Evolutionary conservation across 2,329 filamentous ascomycete genomes (phyloP).

Genomic region (Periconia digitata): DNA sequence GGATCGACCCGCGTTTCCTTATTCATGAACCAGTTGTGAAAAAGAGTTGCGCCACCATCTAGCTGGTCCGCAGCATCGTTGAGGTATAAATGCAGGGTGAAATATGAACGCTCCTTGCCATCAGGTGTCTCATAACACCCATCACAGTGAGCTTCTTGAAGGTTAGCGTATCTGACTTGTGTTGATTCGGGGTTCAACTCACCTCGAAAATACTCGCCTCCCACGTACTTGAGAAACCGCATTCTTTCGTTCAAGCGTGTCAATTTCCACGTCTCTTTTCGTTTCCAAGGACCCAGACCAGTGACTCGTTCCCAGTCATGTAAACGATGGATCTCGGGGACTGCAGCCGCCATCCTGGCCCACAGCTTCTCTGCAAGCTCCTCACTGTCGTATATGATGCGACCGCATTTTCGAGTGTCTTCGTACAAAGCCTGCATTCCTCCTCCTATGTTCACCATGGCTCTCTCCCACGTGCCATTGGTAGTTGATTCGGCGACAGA

Average conservation of each 20-base stretch:
- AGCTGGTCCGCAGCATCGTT: slow-evolving; percentile 48
- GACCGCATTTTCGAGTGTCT: slow-evolving; percentile 68
- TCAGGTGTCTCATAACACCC: slow-evolving; percentile 62
- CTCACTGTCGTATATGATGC: slow-evolving; percentile 73
- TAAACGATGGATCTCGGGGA: slow-evolving; percentile 54
- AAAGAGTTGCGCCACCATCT: slow-evolving; percentile 59
- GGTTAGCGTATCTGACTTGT: slow-evolving; percentile 12
- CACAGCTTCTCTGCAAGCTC: slow-evolving; percentile 65
- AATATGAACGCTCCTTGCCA: slow-evolving; percentile 53
- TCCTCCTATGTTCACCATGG: slow-evolving; percentile 66
- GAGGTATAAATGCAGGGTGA: slow-evolving; percentile 60
- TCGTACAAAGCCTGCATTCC: slow-evolving; percentile 61
- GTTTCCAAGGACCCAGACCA: slow-evolving; percentile 47
- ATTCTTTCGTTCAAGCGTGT: slow-evolving; percentile 69
- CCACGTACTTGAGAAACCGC: slow-evolving; percentile 72
- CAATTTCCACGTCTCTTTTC: slow-evolving; percentile 47
- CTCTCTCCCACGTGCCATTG: slow-evolving; percentile 61
- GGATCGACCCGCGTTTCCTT: slow-evolving; percentile 50
- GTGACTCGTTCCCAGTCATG: slow-evolving; percentile 43
- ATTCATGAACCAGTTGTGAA: slow-evolving; percentile 42
- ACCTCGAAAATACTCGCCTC: slow-evolving; percentile 71
- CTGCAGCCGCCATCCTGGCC: slow-evolving; percentile 53
- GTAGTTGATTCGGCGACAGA: slow-evolving; percentile 34
- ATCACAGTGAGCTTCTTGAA: slow-evolving; percentile 63
- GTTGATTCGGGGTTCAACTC: slow-evolving; percentile 4